Conservation (phyloP, 495 filamentous ascomycete genomes). For the Penicillium cosmopolitanum region DNA sequence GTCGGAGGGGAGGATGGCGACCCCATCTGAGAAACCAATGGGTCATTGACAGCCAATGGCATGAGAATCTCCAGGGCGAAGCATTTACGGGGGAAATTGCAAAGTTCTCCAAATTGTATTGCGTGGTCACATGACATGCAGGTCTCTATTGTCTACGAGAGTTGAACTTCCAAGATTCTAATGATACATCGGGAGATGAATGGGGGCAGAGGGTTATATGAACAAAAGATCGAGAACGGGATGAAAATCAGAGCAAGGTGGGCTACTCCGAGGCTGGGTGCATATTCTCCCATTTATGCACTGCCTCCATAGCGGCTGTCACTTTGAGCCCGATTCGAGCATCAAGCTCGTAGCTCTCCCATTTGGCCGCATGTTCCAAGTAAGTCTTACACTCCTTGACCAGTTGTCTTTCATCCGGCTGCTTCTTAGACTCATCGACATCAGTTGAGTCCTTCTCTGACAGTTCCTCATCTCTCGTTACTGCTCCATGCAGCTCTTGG, state of each 20-base stretch:
- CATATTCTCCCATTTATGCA: constrained; percentile 65
- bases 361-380: constrained; percentile 77
- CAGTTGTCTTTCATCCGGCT: constrained; percentile 51
- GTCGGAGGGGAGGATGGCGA: background rate
- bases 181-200: background rate
- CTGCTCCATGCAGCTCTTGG: constrained; percentile 31
- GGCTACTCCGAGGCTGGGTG: constrained; percentile 25
- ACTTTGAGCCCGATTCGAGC: constrained; percentile 84
- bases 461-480: constrained; percentile 17
- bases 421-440: constrained; percentile 13
- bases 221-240: background rate
- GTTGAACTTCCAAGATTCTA: constrained; percentile 2
- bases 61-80: background rate
- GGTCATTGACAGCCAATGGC: background rate
- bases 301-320: constrained; percentile 74
- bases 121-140: constrained; percentile 2
- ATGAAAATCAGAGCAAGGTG: background rate
- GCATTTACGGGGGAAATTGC: background rate
- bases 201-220: background rate
- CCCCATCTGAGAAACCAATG: background rate
- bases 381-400: constrained; percentile 70
- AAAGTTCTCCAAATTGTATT: too few relatives aligned
- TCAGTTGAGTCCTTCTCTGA: constrained; percentile 3
- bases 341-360: constrained; percentile 88
- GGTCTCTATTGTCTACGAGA: constrained; percentile 4